These are phyloP conservation scores for Septoria petroselini DNA, from an alignment of 2,329 filamentous ascomycete species.

Conservation along the genomic window DNA sequence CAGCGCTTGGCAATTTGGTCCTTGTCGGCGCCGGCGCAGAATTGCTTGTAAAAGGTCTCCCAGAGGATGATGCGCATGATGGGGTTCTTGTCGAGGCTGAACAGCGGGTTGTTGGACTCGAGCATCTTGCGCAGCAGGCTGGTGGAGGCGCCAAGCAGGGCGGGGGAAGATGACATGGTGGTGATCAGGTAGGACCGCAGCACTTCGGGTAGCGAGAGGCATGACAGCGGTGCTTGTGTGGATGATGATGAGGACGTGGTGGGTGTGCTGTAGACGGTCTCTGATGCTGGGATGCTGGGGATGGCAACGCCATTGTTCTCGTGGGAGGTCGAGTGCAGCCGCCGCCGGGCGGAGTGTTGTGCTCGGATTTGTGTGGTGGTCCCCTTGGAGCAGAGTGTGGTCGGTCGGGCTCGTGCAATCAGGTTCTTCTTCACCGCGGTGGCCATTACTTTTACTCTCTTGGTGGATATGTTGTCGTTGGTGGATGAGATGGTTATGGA, in stretches of 20 bases:
- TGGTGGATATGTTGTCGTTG: not conserved
- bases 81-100: conserved; percentile 73
- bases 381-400: not conserved
- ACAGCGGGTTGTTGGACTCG: conserved; percentile 61
- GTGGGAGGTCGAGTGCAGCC: conserved; percentile 18
- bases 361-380: conserved; percentile 13
- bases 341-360: conserved; percentile 12
- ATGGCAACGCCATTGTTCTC: conserved; percentile 15
- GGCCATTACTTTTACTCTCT: not conserved
- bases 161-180: conserved; percentile 65
- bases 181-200: conserved; percentile 68
- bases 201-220: conserved; percentile 64
- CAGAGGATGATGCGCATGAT: conserved; percentile 69
- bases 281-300: conserved; percentile 4
- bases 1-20: conserved; percentile 66
- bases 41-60: conserved; percentile 84
- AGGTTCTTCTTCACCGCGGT: conserved; percentile 7
- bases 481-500: not conserved
- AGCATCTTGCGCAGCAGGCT: conserved; percentile 66
- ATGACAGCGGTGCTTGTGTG: conserved; percentile 53
- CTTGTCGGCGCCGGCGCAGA: conserved; percentile 77
- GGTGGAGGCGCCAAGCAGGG: conserved; percentile 68
- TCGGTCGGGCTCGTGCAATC: not conserved
- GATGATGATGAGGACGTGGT: not conserved
- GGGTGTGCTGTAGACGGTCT: not conserved